Percentiles rank a stretch among this genome's conserved stretches.
Evolutionary conservation across 169 alveolate genomes (phyloP).

Genomic region (Cryptosporidium sp.): DNA sequence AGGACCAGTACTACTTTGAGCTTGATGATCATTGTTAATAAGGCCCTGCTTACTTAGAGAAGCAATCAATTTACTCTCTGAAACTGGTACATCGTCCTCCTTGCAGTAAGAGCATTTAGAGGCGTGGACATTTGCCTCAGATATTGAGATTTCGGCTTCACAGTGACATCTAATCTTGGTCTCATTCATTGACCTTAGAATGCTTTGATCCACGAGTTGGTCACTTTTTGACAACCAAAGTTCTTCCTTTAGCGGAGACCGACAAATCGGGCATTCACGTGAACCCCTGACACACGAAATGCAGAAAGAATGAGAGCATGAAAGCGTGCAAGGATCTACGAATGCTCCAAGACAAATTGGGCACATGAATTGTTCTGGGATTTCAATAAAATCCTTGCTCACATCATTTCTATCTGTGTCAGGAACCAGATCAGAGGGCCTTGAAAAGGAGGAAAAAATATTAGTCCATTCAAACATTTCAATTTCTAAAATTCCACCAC

Average conservation of each 20-base stretch:
- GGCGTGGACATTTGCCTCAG: slow-evolving; percentile 55
- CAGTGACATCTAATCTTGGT: slow-evolving; percentile 57
- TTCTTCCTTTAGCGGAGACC: slow-evolving; percentile 25
- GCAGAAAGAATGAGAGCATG: slow-evolving; percentile 60
- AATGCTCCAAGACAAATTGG: slow-evolving; percentile 74
- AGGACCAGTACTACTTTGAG: not conserved
- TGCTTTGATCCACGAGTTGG: slow-evolving; percentile 54
- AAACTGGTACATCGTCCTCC: slow-evolving; percentile 20
- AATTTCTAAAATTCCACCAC: slow-evolving; percentile 22
- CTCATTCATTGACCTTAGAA: slow-evolving; percentile 37
- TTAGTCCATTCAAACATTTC: slow-evolving; percentile 61
- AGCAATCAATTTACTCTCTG: slow-evolving; percentile 13
- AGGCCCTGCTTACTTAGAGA: slow-evolving; percentile 9
- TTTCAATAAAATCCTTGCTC: slow-evolving; percentile 62
- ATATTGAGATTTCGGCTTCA: slow-evolving; percentile 31
- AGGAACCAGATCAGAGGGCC: slow-evolving; percentile 21
- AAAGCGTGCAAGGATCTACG: slow-evolving; percentile 66
- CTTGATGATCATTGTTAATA: slow-evolving; percentile 7
- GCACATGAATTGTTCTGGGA: slow-evolving; percentile 74
- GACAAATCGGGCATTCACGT: slow-evolving; percentile 63
- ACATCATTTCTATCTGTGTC: not conserved
- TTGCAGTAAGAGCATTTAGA: slow-evolving; percentile 28
- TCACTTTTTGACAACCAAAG: slow-evolving; percentile 69
- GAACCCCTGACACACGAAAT: slow-evolving; percentile 64
- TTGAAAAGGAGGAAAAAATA: slow-evolving; percentile 43